Percentiles rank a stretch among this genome's conserved stretches.
phyloP scores from a whole-genome alignment of 176 grass and related monocot genomes.

The Oryza brachyantha region DNA sequence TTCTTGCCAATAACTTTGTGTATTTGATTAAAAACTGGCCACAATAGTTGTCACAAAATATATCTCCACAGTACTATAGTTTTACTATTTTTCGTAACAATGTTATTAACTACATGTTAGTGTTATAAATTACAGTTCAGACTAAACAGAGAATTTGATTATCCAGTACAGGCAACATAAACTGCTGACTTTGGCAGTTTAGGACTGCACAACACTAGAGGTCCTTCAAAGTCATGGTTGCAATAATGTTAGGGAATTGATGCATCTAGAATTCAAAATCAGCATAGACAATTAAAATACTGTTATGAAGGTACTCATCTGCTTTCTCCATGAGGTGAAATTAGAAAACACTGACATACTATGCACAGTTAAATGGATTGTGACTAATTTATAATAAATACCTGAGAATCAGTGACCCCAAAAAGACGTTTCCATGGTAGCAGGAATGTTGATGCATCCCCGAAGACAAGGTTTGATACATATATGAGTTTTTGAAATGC shows the following conservation, averaged over 20 bases:
- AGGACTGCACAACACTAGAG: not conserved
- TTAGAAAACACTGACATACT: constrained; percentile 7
- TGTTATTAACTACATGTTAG: constrained; percentile 2
- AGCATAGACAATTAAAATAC: not conserved
- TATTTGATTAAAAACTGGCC: constrained; percentile 7
- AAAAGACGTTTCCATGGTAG: constrained; percentile 99
- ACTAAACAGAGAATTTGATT: not conserved
- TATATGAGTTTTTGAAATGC: constrained; percentile 97
- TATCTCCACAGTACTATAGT: not conserved
- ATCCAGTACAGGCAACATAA: not conserved
- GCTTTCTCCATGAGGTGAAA: constrained; percentile 4
- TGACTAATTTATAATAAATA: constrained; percentile 34
- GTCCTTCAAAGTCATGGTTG: not conserved
- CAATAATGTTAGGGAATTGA: not conserved
- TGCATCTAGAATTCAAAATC: constrained; percentile 3
- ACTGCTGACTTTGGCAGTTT: not conserved
- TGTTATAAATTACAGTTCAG: not conserved
- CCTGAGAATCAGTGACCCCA: constrained; percentile 94
- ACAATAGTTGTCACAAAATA: not conserved
- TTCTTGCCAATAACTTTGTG: not conserved
- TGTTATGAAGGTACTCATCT: not conserved
- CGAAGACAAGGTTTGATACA: constrained; percentile 98
- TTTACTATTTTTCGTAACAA: not conserved
- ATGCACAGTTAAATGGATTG: not conserved
- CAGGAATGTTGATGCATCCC: constrained; percentile 86